A percentile compares a stretch with the other conserved stretches of the same genome.
Evolutionary conservation across 495 filamentous ascomycete genomes (phyloP).

Genomic region (Margaritispora aquatica): DNA sequence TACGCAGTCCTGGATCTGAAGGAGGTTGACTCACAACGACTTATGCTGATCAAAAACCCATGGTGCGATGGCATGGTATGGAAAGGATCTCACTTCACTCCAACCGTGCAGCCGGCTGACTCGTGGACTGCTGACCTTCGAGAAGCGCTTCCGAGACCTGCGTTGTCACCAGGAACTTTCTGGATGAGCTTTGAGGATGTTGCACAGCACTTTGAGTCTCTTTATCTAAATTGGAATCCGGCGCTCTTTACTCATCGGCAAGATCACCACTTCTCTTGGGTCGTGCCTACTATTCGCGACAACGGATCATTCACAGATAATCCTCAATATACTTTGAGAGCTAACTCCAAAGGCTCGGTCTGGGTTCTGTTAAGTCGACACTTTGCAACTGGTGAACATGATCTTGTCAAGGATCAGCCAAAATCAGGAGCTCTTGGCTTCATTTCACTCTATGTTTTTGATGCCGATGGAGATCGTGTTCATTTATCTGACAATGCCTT

Average conservation of each 20-base stretch:
- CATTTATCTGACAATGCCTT: conserved; percentile 61
- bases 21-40: conserved; percentile 52
- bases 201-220: conserved; percentile 83
- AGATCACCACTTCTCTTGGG: conserved; percentile 89
- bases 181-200: conserved; percentile 88
- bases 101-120: neutral
- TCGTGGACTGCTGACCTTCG: conserved; percentile 13
- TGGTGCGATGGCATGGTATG: conserved; percentile 79
- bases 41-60: conserved; percentile 88
- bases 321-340: conserved; percentile 73
- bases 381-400: conserved; percentile 50
- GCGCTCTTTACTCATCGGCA: conserved; percentile 71
- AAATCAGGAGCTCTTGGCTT: conserved; percentile 53
- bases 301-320: conserved; percentile 65
- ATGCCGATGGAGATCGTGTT: conserved; percentile 64
- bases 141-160: conserved; percentile 8
- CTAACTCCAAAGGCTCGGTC: conserved; percentile 49
- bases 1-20: conserved; percentile 86
- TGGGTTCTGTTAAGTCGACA: conserved; percentile 87
- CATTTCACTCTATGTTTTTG: conserved; percentile 80
- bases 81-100: conserved; percentile 35
- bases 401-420: conserved; percentile 31
- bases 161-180: conserved; percentile 60
- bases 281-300: conserved; percentile 52
- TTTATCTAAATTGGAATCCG: conserved; percentile 98